phyloP scores from a whole-genome alignment of 148 eudicot species.

The Gaultheria prostrata region DNA sequence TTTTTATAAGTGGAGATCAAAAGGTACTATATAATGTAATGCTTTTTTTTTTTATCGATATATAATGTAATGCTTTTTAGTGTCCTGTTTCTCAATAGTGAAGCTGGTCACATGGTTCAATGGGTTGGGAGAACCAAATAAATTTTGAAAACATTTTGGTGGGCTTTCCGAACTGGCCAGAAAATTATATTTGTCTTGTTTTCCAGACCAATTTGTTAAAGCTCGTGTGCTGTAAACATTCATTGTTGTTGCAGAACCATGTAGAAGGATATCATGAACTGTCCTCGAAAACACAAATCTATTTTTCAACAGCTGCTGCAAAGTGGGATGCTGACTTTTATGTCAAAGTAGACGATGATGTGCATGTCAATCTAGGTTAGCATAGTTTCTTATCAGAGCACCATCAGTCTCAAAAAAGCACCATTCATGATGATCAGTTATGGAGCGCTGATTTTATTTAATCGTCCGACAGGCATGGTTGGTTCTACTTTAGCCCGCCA shows the following conservation, averaged over 20 bases:
- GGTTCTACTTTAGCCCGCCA: constrained; percentile 57
- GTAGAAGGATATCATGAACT: constrained; percentile 75
- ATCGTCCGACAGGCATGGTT: constrained; percentile 42
- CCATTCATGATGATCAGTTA: background rate
- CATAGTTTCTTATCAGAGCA: background rate
- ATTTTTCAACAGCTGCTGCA: constrained; percentile 65
- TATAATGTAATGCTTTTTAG: background rate
- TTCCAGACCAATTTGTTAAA: background rate
- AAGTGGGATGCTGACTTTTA: constrained; percentile 84
- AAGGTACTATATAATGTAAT: background rate
- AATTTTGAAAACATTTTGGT: background rate
- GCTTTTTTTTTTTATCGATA: no score
- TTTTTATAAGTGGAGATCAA: background rate
- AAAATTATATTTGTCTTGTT: background rate
- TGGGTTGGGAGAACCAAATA: constrained; percentile 12
- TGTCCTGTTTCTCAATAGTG: background rate
- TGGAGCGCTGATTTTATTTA: constrained; percentile 10
- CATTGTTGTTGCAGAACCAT: constrained; percentile 51
- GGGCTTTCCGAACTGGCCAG: background rate
- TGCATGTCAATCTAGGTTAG: constrained; percentile 75
- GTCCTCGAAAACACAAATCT: constrained; percentile 69
- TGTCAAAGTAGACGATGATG: constrained; percentile 81
- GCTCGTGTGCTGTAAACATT: background rate
- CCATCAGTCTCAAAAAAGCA: background rate
- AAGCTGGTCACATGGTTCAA: constrained; percentile 5